These are phyloP conservation scores for Rhizopogon vulgaris DNA, from an alignment of 768 basidiomycete genomes.

Conservation along the genomic window DNA sequence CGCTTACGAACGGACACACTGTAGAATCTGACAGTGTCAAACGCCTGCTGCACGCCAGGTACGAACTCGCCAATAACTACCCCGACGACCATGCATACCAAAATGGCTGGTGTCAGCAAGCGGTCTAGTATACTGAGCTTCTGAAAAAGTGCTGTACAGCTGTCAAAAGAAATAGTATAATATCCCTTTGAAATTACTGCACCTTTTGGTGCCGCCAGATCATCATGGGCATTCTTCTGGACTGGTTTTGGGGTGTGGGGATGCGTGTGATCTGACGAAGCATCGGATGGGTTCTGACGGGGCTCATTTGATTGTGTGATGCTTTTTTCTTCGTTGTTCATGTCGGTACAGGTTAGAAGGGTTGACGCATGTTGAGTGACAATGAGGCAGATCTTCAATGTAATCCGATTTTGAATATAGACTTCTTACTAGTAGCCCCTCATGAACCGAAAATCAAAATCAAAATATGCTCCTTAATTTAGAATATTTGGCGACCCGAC, in stretches of 20 bases:
- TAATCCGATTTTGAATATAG: background rate
- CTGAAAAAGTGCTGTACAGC: slow-evolving; percentile 28
- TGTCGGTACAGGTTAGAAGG: background rate
- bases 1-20: slow-evolving; percentile 72
- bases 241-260: background rate
- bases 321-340: background rate
- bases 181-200: background rate
- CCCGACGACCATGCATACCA: slow-evolving; percentile 70
- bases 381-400: no score
- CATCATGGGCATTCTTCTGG: background rate
- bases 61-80: slow-evolving; percentile 70
- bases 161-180: background rate
- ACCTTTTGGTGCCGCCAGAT: background rate
- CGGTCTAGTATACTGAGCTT: slow-evolving; percentile 49
- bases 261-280: background rate
- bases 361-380: background rate
- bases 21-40: slow-evolving; percentile 56
- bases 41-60: slow-evolving; percentile 50
- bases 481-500: no score
- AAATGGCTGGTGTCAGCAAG: slow-evolving; percentile 57
- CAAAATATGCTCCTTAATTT: background rate
- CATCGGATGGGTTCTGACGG: no score
- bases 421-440: no score
- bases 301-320: background rate
- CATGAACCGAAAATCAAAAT: background rate